Evolutionary conservation across 2,329 filamentous ascomycete genomes (phyloP).

Genomic region (Immersiporthe knoxdaviesiana): DNA sequence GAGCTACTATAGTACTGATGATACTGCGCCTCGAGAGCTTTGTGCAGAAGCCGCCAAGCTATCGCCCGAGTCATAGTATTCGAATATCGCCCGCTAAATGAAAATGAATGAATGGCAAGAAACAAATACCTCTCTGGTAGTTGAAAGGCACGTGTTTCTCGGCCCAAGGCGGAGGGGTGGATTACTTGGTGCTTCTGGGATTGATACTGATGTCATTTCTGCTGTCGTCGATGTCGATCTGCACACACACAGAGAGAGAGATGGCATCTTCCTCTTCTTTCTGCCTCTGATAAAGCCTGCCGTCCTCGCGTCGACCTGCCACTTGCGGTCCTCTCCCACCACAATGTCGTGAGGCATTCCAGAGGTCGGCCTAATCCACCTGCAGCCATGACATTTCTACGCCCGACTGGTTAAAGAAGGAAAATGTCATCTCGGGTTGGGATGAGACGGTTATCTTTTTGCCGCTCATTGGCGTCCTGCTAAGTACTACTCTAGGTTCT

Average conservation of each 20-base stretch:
- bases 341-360: slow-evolving; percentile 10
- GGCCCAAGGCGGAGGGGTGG: not conserved
- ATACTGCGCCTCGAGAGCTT: not conserved
- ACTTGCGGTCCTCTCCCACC: not conserved
- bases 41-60: not conserved
- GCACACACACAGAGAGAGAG: not conserved
- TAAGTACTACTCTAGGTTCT: not conserved
- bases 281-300: not conserved
- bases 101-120: not conserved
- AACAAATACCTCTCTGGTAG: not conserved
- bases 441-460: not conserved
- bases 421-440: not conserved
- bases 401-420: slow-evolving; percentile 18
- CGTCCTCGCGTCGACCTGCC: not conserved
- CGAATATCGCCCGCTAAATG: not conserved
- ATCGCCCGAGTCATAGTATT: not conserved
- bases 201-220: not conserved
- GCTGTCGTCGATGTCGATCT: not conserved
- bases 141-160: not conserved
- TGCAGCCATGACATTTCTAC: slow-evolving; percentile 18
- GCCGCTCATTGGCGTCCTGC: not conserved
- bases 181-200: not conserved
- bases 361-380: slow-evolving; percentile 6
- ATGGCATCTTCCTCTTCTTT: not conserved
- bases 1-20: not conserved